Evolutionary conservation across 768 basidiomycete species (phyloP), one percentile per base, ranked within the genome.

Genomic region (Hygrocybe coccinea): DNA sequence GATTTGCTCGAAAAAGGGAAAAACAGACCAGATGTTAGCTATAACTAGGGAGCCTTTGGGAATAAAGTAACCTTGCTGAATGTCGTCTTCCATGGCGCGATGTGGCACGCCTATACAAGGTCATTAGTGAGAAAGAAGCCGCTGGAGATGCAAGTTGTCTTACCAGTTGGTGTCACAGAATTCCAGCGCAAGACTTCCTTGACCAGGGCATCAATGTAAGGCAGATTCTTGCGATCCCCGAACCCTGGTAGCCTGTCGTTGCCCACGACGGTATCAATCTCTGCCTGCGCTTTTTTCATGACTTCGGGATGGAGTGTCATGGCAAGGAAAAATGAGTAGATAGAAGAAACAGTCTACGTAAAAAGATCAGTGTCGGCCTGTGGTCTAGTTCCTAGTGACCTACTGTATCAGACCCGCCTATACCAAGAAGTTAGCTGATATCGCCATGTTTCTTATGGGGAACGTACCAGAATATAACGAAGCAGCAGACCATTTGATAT

Each of bases 401-500:
- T 67, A 81, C 81, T 36, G 81, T 81, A 67, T 82, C 81, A 59
- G 81, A 76, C 49, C 82, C 84, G 41, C 80, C 84, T 78, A 56
- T n/a, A 24, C 9, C 11, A 44, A 50, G 45, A 25, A 56, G 55
- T 55, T 39, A 53, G 56, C 24, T 6, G 22, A 22, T 2, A 15
- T 24, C 8, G 2, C 10, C 3, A n/a, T 8, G n/a, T 11, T 19
- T 21, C 17, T n/a, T n/a, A 8, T 51, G 59, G 22, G 33, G 24
- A 48, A 64, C 71, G 41, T 58, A 79, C 79, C 80, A 48, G 78
- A 75, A 65, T 82, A 81, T 14, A 82, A 65, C 41, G 81, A 79
- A n/a, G 77, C 77, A 33, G 80, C 74, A 37, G 84, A 80, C 82
- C 85, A 86, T 65, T 85, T 87, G 56, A 88, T 72, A 57, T 82